phyloP scores from a whole-genome alignment of 192 early-diverging fungal genomes.

The Diversispora epigaea region DNA sequence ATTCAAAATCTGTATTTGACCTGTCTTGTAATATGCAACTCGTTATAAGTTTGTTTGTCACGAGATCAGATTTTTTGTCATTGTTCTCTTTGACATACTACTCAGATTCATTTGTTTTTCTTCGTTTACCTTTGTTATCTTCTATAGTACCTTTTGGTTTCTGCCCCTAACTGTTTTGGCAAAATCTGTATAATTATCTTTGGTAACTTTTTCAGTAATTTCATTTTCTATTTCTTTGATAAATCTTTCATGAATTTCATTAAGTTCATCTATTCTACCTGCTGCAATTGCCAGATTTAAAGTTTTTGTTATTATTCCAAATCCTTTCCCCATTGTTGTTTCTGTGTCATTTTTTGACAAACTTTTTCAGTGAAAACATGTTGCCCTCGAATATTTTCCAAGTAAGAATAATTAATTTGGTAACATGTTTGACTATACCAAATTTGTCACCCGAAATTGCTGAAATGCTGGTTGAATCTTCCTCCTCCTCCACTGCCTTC shows the following conservation, averaged over 20 bases:
- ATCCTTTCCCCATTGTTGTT: constrained; percentile 2
- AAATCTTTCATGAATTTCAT: constrained; percentile 1
- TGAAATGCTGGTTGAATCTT: no score
- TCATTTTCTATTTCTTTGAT: neutral
- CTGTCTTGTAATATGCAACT: neutral
- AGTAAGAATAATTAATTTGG: neutral
- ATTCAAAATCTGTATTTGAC: no score
- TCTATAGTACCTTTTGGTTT: no score
- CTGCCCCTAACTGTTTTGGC: neutral
- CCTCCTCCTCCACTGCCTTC: no score
- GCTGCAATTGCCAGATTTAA: constrained; percentile 5
- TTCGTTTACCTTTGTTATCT: no score
- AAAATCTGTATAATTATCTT: neutral
- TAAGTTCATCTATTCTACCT: neutral
- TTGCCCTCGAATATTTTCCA: neutral
- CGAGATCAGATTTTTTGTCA: no score
- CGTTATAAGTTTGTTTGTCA: neutral
- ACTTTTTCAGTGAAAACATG: neutral
- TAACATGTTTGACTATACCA: no score
- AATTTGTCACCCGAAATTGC: no score
- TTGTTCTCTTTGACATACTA: no score
- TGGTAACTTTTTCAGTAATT: neutral
- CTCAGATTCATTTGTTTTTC: no score
- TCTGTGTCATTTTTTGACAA: neutral
- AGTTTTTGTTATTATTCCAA: neutral